phyloP scores from a whole-genome alignment of 169 alveolate species.

The Theileria annulata region DNA sequence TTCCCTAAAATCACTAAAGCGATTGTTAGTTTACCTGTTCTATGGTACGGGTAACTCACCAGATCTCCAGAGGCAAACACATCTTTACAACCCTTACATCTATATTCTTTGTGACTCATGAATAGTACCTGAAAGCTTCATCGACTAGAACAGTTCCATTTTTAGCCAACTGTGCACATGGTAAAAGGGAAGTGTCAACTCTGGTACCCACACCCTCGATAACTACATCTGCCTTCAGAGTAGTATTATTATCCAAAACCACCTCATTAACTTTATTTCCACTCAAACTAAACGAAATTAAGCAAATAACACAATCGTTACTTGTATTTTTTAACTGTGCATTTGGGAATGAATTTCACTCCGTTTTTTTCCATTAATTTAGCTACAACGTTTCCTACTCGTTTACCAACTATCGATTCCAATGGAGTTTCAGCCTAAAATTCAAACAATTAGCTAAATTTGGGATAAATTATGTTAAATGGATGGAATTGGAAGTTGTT shows the following conservation, averaged over 20 bases:
- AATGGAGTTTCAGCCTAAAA: conserved; percentile 58
- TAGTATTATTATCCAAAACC: conserved; percentile 58
- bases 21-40: conserved; percentile 45
- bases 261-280: conserved; percentile 67
- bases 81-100: conserved; percentile 67
- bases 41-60: conserved; percentile 72
- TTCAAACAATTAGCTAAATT: not conserved
- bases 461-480: not conserved
- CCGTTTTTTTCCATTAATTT: conserved; percentile 65
- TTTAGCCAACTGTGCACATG: conserved; percentile 55
- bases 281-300: conserved; percentile 8
- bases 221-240: conserved; percentile 73
- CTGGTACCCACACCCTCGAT: conserved; percentile 79
- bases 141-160: conserved; percentile 68
- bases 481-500: not conserved
- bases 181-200: conserved; percentile 64
- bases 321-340: conserved; percentile 51
- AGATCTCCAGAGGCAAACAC: conserved; percentile 79
- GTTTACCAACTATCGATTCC: conserved; percentile 61
- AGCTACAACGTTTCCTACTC: conserved; percentile 62
- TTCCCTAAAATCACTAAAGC: conserved; percentile 35
- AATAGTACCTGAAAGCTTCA: conserved; percentile 45
- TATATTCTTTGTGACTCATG: not conserved
- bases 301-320: not conserved
- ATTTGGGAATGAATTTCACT: conserved; percentile 54